A percentile compares a stretch with the other conserved stretches of the same genome.
These are phyloP conservation scores for Sugiyamaella xylanicola DNA, from an alignment of 1,139 yeast genomes.

Conservation along the genomic window DNA sequence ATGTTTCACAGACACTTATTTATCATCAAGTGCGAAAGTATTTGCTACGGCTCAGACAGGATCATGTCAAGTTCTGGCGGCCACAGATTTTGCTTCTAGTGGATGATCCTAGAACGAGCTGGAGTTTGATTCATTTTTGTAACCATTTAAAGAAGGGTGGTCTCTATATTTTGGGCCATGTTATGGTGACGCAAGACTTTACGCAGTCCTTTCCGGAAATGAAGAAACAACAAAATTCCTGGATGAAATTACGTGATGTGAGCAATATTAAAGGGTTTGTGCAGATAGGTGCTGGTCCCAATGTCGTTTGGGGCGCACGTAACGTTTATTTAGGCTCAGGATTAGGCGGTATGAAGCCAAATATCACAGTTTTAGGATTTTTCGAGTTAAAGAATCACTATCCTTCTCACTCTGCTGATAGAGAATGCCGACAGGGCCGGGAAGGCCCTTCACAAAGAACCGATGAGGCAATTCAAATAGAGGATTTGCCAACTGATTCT, in stretches of 20 bases:
- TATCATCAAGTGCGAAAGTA: conserved; percentile 96
- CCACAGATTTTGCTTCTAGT: conserved; percentile 87
- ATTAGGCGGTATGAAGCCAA: conserved; percentile 95
- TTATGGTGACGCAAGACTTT: conserved; percentile 59
- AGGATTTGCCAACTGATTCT: conserved; percentile 71
- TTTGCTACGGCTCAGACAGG: conserved; percentile 74
- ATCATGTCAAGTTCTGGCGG: conserved; percentile 96
- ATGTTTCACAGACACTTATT: conserved; percentile 88
- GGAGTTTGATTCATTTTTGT: conserved; percentile 93
- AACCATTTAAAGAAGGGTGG: conserved; percentile 95
- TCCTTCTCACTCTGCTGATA: not conserved
- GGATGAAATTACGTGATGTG: conserved; percentile 79
- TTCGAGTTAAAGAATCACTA: conserved; percentile 54
- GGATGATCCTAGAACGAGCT: conserved; percentile 86
- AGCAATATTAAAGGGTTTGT: conserved; percentile 87
- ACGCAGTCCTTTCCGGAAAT: conserved; percentile 67
- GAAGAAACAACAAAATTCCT: conserved; percentile 70
- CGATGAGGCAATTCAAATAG: conserved; percentile 31
- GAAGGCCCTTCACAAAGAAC: conserved; percentile 10
- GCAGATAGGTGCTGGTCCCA: conserved; percentile 85
- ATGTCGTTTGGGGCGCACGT: conserved; percentile 93
- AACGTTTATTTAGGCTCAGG: conserved; percentile 92
- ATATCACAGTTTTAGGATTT: conserved; percentile 87
- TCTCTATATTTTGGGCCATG: conserved; percentile 88
- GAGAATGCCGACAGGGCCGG: not conserved